Evolutionary conservation across 2,329 filamentous ascomycete genomes (phyloP).

Genomic region (Dendrostoma leiphaemia): DNA sequence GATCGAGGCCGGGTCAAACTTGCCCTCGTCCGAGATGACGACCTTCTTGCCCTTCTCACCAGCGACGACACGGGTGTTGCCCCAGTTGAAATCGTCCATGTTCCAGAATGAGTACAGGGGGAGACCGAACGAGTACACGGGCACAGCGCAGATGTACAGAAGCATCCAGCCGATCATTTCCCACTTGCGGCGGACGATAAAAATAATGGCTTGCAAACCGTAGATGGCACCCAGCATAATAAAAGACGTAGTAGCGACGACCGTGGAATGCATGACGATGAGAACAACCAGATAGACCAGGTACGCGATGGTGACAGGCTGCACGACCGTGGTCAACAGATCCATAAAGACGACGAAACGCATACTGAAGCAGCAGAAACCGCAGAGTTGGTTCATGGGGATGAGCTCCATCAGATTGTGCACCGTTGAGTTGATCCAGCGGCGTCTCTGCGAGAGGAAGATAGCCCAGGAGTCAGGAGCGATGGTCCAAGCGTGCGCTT

Average conservation of each 20-base stretch:
- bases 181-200: constrained; percentile 95
- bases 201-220: constrained; percentile 94
- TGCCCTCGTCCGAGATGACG: constrained; percentile 93
- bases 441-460: constrained; percentile 96
- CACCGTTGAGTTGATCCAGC: constrained; percentile 99
- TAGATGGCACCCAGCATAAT: constrained; percentile 93
- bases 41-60: constrained; percentile 92
- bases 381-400: constrained; percentile 88
- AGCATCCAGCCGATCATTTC: constrained; percentile 99
- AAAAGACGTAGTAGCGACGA: constrained; percentile 82
- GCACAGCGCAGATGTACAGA: constrained; percentile 87
- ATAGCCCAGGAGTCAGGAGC: constrained; percentile 92
- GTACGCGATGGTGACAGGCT: constrained; percentile 88
- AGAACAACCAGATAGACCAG: constrained; percentile 85
- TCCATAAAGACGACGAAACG: constrained; percentile 96
- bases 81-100: constrained; percentile 99
- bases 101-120: constrained; percentile 97
- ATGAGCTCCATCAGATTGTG: constrained; percentile 97
- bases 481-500: constrained; percentile 93
- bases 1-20: constrained; percentile 90
- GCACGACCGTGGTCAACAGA: constrained; percentile 84
- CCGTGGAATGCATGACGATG: constrained; percentile 56
- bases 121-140: constrained; percentile 85
- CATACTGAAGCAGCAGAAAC: constrained; percentile 99
- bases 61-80: constrained; percentile 95